Evolutionary conservation across 306 rosid genomes (phyloP).

Genomic region (Ochetophila trinervis): DNA sequence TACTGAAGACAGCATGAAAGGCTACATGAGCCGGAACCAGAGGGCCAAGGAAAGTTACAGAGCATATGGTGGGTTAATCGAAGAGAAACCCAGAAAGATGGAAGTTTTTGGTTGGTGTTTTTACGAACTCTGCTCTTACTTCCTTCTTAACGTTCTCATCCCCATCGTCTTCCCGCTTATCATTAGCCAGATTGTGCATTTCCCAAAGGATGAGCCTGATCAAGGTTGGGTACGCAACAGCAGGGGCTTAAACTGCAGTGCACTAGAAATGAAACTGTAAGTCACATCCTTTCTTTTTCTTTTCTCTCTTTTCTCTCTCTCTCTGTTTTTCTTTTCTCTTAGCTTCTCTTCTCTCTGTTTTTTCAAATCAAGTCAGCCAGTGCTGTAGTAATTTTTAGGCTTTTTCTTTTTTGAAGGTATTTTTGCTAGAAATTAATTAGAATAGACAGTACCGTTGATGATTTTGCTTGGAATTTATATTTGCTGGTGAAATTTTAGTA

Average conservation of each 20-base stretch:
- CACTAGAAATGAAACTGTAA: slow-evolving; percentile 59
- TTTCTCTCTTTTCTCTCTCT: too few species aligned
- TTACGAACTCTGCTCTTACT: slow-evolving; percentile 71
- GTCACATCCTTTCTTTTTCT: slow-evolving; percentile 27
- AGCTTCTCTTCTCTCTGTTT: too few species aligned
- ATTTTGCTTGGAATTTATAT: too few species aligned
- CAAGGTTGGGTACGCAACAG: slow-evolving; percentile 28
- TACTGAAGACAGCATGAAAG: too few species aligned
- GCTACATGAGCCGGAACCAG: slow-evolving; percentile 29
- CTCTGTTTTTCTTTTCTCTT: too few species aligned
- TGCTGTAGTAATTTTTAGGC: too few species aligned
- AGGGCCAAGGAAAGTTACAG: slow-evolving; percentile 47
- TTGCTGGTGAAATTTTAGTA: too few species aligned
- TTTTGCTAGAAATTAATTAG: too few species aligned
- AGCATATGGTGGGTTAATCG: slow-evolving; percentile 42
- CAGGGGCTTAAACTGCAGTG: slow-evolving; percentile 37
- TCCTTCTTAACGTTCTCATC: slow-evolving; percentile 56
- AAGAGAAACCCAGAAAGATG: slow-evolving; percentile 51
- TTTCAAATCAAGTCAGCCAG: too few species aligned
- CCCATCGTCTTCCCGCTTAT: slow-evolving; percentile 87
- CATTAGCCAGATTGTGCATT: slow-evolving; percentile 50
- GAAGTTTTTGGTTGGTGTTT: slow-evolving; percentile 78
- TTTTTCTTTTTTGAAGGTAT: too few species aligned
- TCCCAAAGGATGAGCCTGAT: slow-evolving; percentile 26
- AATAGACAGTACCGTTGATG: too few species aligned